These are phyloP conservation scores for Epichloe typhina DNA, from an alignment of 2,329 filamentous ascomycete species.

Conservation along the genomic window DNA sequence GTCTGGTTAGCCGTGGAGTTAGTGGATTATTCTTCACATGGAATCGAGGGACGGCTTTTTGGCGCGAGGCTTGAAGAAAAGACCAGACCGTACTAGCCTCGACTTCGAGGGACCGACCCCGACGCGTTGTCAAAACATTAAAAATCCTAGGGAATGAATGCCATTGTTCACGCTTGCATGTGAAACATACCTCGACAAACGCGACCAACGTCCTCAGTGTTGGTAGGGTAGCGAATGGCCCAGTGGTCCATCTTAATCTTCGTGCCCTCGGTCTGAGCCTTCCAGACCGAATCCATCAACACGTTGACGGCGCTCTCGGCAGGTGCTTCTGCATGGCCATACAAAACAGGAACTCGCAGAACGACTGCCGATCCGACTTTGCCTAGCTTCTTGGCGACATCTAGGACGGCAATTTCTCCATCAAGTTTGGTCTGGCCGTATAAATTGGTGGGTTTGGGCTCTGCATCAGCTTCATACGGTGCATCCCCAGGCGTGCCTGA, in stretches of 20 bases:
- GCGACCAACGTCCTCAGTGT: slow-evolving; percentile 73
- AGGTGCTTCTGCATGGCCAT: slow-evolving; percentile 58
- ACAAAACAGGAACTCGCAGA: slow-evolving; percentile 71
- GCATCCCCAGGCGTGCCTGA: slow-evolving; percentile 63
- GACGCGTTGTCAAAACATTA: neutral
- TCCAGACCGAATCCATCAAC: slow-evolving; percentile 64
- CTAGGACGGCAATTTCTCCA: slow-evolving; percentile 51
- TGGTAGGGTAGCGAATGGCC: slow-evolving; percentile 73
- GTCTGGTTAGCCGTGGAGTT: slow-evolving; percentile 32
- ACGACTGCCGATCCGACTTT: slow-evolving; percentile 49
- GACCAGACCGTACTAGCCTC: neutral
- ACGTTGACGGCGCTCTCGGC: slow-evolving; percentile 74
- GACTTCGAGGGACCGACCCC: neutral
- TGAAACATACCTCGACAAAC: slow-evolving; percentile 49
- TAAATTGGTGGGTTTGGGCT: slow-evolving; percentile 60
- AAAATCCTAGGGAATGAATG: neutral
- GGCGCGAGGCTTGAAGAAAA: neutral
- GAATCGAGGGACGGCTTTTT: neutral
- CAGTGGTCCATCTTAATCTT: slow-evolving; percentile 75
- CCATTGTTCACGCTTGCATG: neutral
- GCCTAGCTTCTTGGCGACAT: slow-evolving; percentile 35
- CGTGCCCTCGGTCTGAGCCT: slow-evolving; percentile 49
- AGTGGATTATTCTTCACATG: neutral
- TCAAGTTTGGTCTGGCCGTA: slow-evolving; percentile 53
- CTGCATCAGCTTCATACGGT: slow-evolving; percentile 57